These are phyloP conservation scores for Fomitopsis betulina DNA, from an alignment of 1,284 basidiomycete species.

Conservation along the genomic window DNA sequence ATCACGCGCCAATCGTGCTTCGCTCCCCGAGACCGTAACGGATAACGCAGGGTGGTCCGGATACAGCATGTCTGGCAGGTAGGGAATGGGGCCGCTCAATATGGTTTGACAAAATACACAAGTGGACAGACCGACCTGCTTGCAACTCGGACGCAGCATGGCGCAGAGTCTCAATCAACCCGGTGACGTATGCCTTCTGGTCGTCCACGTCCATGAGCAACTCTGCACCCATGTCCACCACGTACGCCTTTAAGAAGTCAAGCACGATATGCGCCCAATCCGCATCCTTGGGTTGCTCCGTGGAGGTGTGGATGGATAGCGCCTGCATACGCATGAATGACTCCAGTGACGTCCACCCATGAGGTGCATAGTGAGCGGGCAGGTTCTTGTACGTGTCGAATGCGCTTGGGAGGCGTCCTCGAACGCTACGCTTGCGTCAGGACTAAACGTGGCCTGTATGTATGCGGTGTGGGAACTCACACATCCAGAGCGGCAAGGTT, in stretches of 20 bases:
- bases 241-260: slow-evolving; percentile 63
- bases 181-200: slow-evolving; percentile 45
- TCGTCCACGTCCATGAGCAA: slow-evolving; percentile 49
- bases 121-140: slow-evolving; percentile 39
- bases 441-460: not conserved
- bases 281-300: slow-evolving; percentile 52
- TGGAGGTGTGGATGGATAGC: slow-evolving; percentile 54
- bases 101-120: no score
- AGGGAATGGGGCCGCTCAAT: not conserved
- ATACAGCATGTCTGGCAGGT: slow-evolving; percentile 52
- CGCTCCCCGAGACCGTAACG: slow-evolving; percentile 36
- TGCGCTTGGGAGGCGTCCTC: slow-evolving; percentile 56
- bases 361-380: slow-evolving; percentile 78
- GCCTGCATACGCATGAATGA: slow-evolving; percentile 70
- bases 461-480: slow-evolving; percentile 42
- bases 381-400: slow-evolving; percentile 70
- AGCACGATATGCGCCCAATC: slow-evolving; percentile 75
- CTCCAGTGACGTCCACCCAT: slow-evolving; percentile 75
- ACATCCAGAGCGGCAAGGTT: slow-evolving; percentile 83
- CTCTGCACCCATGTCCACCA: slow-evolving; percentile 49
- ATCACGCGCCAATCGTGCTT: slow-evolving; percentile 45
- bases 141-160: slow-evolving; percentile 47
- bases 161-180: slow-evolving; percentile 48
- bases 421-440: slow-evolving; percentile 37
- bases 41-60: slow-evolving; percentile 65